Percentiles rank a stretch among this genome's conserved stretches.
phyloP scores from a whole-genome alignment of 192 early-diverging fungal genomes.

The Mortierella alpina region DNA sequence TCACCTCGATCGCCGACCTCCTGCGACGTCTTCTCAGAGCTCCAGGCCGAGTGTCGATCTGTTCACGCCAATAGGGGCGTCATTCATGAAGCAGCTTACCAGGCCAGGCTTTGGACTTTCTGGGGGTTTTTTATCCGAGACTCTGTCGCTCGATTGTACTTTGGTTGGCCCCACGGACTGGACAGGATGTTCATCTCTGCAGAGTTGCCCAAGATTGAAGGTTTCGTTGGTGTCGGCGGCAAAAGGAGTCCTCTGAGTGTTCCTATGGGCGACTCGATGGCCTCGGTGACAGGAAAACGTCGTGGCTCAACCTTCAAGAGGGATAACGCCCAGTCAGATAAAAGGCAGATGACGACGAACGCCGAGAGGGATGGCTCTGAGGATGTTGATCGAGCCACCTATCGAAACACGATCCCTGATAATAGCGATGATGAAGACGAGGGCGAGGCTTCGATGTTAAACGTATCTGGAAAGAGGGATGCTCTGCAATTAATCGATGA shows the following conservation, averaged over 20 bases:
- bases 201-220: constrained; percentile 26
- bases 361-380: background rate
- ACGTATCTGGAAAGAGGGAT: too few species aligned
- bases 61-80: background rate
- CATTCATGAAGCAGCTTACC: constrained; percentile 25
- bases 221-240: constrained; percentile 14
- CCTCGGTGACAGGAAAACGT: background rate
- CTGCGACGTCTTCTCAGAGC: background rate
- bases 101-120: constrained; percentile 29
- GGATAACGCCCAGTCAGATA: background rate
- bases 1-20: too few species aligned
- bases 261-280: background rate
- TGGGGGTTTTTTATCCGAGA: constrained; percentile 35
- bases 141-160: constrained; percentile 17
- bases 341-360: background rate
- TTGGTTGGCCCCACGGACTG: constrained; percentile 21
- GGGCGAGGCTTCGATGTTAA: background rate
- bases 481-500: background rate
- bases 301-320: background rate
- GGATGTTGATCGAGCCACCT: background rate
- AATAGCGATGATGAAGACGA: constrained; percentile 20
- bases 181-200: constrained; percentile 14
- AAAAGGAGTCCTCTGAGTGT: background rate
- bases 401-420: background rate
- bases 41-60: background rate